A percentile compares a stretch with the other conserved stretches of the same genome.
Conservation (phyloP, 352 stramenopile genomes). For the Phytophthora vignae region DNA sequence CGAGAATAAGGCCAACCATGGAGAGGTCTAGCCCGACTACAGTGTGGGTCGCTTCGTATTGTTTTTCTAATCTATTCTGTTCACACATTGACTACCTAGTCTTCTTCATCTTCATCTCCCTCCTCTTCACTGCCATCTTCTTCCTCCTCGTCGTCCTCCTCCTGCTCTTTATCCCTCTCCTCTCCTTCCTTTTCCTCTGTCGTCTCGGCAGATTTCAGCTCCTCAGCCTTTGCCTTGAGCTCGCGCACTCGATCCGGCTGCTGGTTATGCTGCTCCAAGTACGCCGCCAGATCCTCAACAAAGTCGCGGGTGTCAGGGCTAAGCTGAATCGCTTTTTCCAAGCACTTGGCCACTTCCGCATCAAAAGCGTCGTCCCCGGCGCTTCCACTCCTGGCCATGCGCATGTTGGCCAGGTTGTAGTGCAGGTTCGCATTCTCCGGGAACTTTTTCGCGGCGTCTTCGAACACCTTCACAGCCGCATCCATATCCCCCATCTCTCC, state of each 20-base stretch:
- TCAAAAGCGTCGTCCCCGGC: conserved; percentile 27
- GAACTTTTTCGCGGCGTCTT: conserved; percentile 45
- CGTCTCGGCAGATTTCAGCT: conserved; percentile 8
- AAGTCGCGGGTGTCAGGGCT: conserved; percentile 55
- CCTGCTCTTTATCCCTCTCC: conserved; percentile 17
- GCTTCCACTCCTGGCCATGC: conserved; percentile 50
- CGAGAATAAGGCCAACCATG: conserved; percentile 2
- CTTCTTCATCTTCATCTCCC: conserved; percentile 24
- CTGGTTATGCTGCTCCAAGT: conserved; percentile 42
- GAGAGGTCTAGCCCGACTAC: conserved; percentile 3
- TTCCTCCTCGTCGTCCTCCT: conserved; percentile 19
- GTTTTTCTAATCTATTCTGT: conserved; percentile 27
- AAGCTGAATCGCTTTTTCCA: conserved; percentile 56
- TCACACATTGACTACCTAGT: conserved; percentile 22
- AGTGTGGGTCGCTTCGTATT: conserved; percentile 28
- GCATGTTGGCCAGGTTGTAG: conserved; percentile 79
- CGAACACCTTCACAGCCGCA: conserved; percentile 56
- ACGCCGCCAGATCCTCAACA: conserved; percentile 56
- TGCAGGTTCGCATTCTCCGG: conserved; percentile 62
- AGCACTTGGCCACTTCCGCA: conserved; percentile 30
- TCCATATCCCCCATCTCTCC: conserved; percentile 65
- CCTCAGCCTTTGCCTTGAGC: conserved; percentile 32
- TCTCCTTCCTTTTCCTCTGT: conserved; percentile 4
- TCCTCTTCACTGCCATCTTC: conserved; percentile 23
- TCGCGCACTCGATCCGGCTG: conserved; percentile 22